Base-by-base conservation (phyloP, 345 rosid genomes). In the Durio zibethinus region DNA sequence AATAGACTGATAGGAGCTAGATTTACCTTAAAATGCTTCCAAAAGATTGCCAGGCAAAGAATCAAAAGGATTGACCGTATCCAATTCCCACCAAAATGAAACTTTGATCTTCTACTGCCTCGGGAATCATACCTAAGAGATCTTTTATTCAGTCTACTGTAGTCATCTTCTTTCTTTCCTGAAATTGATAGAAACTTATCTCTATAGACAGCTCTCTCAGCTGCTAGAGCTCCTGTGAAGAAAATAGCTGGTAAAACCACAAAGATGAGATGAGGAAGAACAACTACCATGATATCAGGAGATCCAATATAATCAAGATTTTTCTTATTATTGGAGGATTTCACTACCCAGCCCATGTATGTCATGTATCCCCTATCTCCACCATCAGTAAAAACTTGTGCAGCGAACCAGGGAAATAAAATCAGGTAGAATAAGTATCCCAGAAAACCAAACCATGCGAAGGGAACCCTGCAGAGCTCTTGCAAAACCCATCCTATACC, bases 211-310 rank as follows among this genome's bases (percentile, higher is more conserved):
- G 73, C 86, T 80, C 85, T 90, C 87, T 96, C 99, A 18, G 93
- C 93, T 59, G 90, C 94, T 77, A 96, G 72, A 76, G 90, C 87
- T 61, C 77, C 88, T 8, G 77, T 72, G 35, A 86, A 77, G 72
- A 92, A 80, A 67, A 87, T 84, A 57, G 91, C 76, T 0, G 98
- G 99, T 54, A 91, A 78, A 38, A 93, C 90, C 73, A 88, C 90
- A 64, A 88, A 91, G 40, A 89, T 8, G 52, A 95, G 79, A 86
- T 93, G 98, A 31, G 99, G 94, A 80, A 95, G 84, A 81, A 93
- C 94, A 53, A 93, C 71, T 66, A 95, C 90, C 93, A 95, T 89
- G 20, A 96, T 75, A 86, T 96, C 97, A 0, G 97, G 97, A 78
- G 80, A 85, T 72, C 97, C 98, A 45, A 92, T 60, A 79, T 87